Conservation (phyloP, 345 rosid species). For the Heritiera littoralis region DNA sequence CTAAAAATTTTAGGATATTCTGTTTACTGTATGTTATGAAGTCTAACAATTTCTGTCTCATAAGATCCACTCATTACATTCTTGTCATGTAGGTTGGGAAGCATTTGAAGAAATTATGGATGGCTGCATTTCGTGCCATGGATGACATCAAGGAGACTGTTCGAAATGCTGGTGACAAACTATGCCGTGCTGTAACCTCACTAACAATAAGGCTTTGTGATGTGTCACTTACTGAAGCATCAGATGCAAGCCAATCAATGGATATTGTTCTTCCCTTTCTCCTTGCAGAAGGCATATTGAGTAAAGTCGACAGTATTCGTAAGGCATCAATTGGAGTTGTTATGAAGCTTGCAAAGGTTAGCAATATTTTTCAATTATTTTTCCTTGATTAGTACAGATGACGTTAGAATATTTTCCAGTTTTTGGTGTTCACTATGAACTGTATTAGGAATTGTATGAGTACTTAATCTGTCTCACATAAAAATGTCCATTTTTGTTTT, state of each 20-base stretch:
- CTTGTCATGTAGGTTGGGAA: slow-evolving; percentile 55
- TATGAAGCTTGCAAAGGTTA: slow-evolving; percentile 96
- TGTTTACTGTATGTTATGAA: neutral
- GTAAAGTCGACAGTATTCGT: slow-evolving; percentile 79
- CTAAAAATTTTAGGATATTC: neutral
- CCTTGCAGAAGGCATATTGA: slow-evolving; percentile 89
- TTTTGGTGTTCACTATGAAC: neutral
- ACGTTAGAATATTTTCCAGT: slow-evolving; percentile 5
- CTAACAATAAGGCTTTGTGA: slow-evolving; percentile 90
- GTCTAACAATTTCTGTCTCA: neutral
- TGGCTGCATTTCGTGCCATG: slow-evolving; percentile 92
- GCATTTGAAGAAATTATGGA: slow-evolving; percentile 80
- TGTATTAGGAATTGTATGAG: neutral
- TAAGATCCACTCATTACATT: slow-evolving; percentile 11
- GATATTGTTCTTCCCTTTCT: slow-evolving; percentile 77
- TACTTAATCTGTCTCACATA: neutral
- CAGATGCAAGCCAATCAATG: slow-evolving; percentile 78
- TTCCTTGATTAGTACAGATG: neutral
- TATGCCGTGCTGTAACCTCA: slow-evolving; percentile 74
- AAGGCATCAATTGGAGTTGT: slow-evolving; percentile 95
- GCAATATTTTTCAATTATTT: slow-evolving; percentile 9
- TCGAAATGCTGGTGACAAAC: slow-evolving; percentile 88
- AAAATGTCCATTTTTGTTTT: neutral
- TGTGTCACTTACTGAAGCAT: slow-evolving; percentile 73
- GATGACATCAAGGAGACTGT: slow-evolving; percentile 99